phyloP scores from a whole-genome alignment of 345 rosid species.

The Anacardium occidentale region DNA sequence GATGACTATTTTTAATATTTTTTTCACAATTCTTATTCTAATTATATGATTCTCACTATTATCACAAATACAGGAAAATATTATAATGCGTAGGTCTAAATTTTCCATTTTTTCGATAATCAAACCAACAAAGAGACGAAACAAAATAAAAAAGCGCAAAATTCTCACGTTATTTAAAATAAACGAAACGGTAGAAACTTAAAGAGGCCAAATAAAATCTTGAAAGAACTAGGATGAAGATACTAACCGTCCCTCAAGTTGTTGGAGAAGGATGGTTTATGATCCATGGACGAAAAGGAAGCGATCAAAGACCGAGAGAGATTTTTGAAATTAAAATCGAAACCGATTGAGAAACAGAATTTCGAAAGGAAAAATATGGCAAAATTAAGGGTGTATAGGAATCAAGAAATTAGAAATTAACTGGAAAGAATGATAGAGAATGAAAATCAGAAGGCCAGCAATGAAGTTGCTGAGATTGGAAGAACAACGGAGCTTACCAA shows the following conservation, averaged over 20 bases:
- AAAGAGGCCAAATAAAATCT: no score
- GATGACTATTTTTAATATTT: no score
- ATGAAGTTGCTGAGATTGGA: constrained; percentile 62
- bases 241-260: constrained; percentile 29
- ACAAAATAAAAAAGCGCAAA: no score
- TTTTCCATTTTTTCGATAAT: no score
- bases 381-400: constrained; percentile 51
- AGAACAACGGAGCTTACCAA: constrained; percentile 45
- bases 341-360: no score
- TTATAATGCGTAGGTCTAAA: no score
- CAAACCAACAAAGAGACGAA: no score
- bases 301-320: not conserved
- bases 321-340: not conserved
- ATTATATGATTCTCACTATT: no score
- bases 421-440: constrained; percentile 46
- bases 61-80: no score
- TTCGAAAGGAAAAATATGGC: not conserved
- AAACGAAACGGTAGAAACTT: no score
- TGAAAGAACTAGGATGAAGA: not conserved
- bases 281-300: constrained; percentile 37
- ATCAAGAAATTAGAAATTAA: constrained; percentile 57
- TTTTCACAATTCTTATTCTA: not conserved
- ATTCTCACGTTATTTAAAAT: no score
- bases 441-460: constrained; percentile 49
- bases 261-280: constrained; percentile 21